Percentiles rank a stretch among this genome's conserved stretches.
These are phyloP conservation scores for Cladosporium oxysporum DNA, from an alignment of 2,329 filamentous ascomycete species.

Conservation along the genomic window DNA sequence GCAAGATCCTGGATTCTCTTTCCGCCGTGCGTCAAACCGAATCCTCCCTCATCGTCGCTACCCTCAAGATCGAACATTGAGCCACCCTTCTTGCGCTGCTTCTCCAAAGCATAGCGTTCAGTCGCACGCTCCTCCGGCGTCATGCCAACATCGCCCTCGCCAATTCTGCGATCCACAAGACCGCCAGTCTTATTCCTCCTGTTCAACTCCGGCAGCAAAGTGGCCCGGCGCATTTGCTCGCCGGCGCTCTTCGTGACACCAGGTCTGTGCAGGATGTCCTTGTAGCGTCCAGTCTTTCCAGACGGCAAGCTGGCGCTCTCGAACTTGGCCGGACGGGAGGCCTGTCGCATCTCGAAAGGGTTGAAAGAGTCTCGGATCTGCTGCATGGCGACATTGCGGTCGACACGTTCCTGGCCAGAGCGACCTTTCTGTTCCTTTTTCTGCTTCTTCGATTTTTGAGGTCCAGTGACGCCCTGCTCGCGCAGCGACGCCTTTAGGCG, in stretches of 20 bases:
- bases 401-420: slow-evolving; percentile 71
- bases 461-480: slow-evolving; percentile 86
- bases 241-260: slow-evolving; percentile 81
- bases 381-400: slow-evolving; percentile 75
- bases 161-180: slow-evolving; percentile 88
- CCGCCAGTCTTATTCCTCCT: slow-evolving; percentile 87
- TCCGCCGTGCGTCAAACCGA: slow-evolving; percentile 78
- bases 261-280: slow-evolving; percentile 68
- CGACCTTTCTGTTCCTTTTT: slow-evolving; percentile 67
- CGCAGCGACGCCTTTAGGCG: slow-evolving; percentile 87
- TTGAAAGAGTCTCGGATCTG: slow-evolving; percentile 96
- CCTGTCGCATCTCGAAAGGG: slow-evolving; percentile 90
- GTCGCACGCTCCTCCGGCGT: slow-evolving; percentile 89
- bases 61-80: slow-evolving; percentile 91
- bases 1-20: slow-evolving; percentile 68
- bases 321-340: slow-evolving; percentile 74
- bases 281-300: slow-evolving; percentile 44
- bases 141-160: slow-evolving; percentile 93
- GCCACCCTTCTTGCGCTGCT: slow-evolving; percentile 75
- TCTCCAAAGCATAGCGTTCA: slow-evolving; percentile 86
- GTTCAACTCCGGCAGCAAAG: slow-evolving; percentile 86
- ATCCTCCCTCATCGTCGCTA: slow-evolving; percentile 59
- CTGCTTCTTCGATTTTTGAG: slow-evolving; percentile 94
- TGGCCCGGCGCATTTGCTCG: slow-evolving; percentile 83
- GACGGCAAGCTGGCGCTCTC: slow-evolving; percentile 54